These are phyloP conservation scores for Rhododendron simsii DNA, from an alignment of 148 eudicot genomes.

Conservation along the genomic window DNA sequence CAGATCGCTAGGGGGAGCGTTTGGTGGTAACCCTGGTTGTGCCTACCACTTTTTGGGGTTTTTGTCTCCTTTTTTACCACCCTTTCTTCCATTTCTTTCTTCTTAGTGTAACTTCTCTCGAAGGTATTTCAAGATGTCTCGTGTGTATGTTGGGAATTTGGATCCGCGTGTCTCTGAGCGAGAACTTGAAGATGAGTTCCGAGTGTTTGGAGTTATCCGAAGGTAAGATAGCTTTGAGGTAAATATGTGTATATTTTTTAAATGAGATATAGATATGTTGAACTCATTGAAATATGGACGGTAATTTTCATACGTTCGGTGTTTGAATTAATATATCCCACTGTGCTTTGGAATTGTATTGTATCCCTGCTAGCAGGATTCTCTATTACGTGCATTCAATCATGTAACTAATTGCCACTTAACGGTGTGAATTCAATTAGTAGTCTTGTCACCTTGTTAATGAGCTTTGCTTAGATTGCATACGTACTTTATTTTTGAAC, in stretches of 20 bases:
- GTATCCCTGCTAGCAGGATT: not conserved
- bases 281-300: not conserved
- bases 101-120: not conserved
- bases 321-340: not conserved
- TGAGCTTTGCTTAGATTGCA: not conserved
- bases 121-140: constrained; percentile 45
- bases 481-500: not conserved
- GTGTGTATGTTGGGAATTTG: constrained; percentile 82
- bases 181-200: constrained; percentile 90
- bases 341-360: not conserved
- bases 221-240: constrained; percentile 34
- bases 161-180: constrained; percentile 83
- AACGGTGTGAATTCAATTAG: not conserved
- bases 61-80: not conserved
- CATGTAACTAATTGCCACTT: not conserved
- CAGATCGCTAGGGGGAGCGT: no score
- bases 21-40: not conserved
- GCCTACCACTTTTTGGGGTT: no score
- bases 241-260: not conserved
- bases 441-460: not conserved
- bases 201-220: constrained; percentile 67
- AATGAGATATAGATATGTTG: no score
- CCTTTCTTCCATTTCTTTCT: not conserved
- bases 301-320: not conserved
- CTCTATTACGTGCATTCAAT: not conserved